These are phyloP conservation scores for Arachis stenosperma DNA, from an alignment of 306 rosid species.

Conservation along the genomic window DNA sequence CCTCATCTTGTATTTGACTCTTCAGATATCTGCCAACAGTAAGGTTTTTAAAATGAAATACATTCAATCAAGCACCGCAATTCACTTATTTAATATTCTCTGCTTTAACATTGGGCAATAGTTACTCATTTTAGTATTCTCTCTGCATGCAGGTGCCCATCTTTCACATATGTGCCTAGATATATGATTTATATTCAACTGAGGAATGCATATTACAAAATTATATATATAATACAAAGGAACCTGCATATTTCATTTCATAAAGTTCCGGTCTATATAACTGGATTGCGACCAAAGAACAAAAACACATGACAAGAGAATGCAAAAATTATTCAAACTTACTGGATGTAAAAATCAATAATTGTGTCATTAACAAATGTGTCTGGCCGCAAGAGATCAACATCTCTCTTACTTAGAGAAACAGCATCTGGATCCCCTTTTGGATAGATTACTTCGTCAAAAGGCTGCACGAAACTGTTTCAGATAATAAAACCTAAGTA, in stretches of 20 bases:
- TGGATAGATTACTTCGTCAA: conserved; percentile 85
- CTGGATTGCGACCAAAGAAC: background rate
- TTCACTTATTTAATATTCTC: conserved; percentile 9
- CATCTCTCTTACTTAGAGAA: conserved; percentile 88
- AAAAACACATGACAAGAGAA: conserved; percentile 6
- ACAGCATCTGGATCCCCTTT: conserved; percentile 95
- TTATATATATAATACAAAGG: conserved; percentile 10
- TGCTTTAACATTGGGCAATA: conserved; percentile 4
- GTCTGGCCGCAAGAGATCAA: conserved; percentile 94
- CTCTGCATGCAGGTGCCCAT: background rate
- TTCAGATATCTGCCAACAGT: conserved; percentile 69
- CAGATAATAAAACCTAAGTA: conserved; percentile 34
- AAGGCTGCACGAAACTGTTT: conserved; percentile 77
- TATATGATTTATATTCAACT: conserved; percentile 21
- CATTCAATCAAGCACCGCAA: background rate
- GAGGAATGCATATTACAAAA: conserved; percentile 12
- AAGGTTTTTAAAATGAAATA: conserved; percentile 8
- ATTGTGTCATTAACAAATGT: conserved; percentile 90
- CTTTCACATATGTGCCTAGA: conserved; percentile 17
- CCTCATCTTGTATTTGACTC: conserved; percentile 73
- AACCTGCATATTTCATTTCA: conserved; percentile 20
- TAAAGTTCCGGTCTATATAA: conserved; percentile 19
- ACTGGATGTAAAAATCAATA: conserved; percentile 93
- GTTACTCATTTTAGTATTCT: conserved; percentile 12
- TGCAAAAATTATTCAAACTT: conserved; percentile 42